These are phyloP conservation scores for Luffa acutangula DNA, from an alignment of 306 rosid genomes.

Conservation along the genomic window DNA sequence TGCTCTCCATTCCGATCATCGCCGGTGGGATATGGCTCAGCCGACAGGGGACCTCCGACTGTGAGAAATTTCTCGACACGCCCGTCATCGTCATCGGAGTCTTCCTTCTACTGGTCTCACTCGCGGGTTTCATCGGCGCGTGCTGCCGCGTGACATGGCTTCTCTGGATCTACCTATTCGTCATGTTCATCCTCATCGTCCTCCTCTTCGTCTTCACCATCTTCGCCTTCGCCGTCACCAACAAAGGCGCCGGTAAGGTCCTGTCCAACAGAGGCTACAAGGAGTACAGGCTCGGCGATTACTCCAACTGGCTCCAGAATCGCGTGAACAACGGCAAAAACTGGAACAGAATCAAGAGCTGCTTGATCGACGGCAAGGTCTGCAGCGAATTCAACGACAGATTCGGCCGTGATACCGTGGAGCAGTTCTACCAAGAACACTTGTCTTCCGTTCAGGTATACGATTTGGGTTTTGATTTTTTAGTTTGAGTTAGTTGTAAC, in stretches of 20 bases:
- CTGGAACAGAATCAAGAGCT: constrained; percentile 60
- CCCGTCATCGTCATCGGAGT: constrained; percentile 60
- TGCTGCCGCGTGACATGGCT: constrained; percentile 57
- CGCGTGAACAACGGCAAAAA: constrained; percentile 34
- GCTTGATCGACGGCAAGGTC: constrained; percentile 40
- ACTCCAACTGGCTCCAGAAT: constrained; percentile 74
- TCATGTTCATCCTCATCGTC: constrained; percentile 72
- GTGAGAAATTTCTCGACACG: constrained; percentile 49
- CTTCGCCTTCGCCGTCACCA: constrained; percentile 58
- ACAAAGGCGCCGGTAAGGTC: constrained; percentile 49
- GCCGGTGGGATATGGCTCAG: constrained; percentile 50
- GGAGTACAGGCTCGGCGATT: constrained; percentile 74
- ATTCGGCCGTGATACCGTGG: constrained; percentile 11
- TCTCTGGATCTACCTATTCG: constrained; percentile 63
- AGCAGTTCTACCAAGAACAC: constrained; percentile 17
- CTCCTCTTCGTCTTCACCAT: constrained; percentile 46
- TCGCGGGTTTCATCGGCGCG: constrained; percentile 66
- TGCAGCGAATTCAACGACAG: constrained; percentile 17
- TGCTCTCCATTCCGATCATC: constrained; percentile 61
- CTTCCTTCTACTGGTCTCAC: constrained; percentile 48
- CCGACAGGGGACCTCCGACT: constrained; percentile 44
- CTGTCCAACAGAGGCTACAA: constrained; percentile 39
- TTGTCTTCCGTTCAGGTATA: constrained; percentile 64
- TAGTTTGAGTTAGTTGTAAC: background rate
- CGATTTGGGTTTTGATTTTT: background rate